Evolutionary conservation across 2,329 filamentous ascomycete species (phyloP), one percentile per base, ranked within the genome.

Genomic region (Penicillium sp.): DNA sequence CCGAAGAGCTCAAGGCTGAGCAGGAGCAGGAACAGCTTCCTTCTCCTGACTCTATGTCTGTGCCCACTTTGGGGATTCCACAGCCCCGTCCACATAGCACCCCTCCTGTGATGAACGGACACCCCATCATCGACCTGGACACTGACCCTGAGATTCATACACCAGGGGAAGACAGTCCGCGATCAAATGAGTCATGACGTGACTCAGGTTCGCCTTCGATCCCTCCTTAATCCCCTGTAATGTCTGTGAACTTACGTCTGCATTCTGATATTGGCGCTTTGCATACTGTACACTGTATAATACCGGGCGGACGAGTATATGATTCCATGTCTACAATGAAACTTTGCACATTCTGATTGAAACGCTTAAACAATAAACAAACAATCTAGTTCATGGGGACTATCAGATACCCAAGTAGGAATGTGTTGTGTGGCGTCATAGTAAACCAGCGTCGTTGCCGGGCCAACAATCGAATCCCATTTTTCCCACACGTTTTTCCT

Each of bases 381-480:
- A 49, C 13, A 14, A 6, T 27, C 24, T 27, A 27, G 24, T 27
- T 6, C 24, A 27, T 27, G 6, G 3, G 24, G 24, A 27, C 24
- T 27, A 27, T 27, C 24, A 27, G 24, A 27, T 27, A 27, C 24
- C 24, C 24, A 27, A 27, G 5, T 21, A 27, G 47, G 36, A 42
- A 40, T 40, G 38, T 40, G 36, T 38, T 52, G 42, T 58, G 45
- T 47, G 49, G 51, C 44, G 57, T 57, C 46, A 49, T 47, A 42
- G 18, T 31, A 7, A 16, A 34, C 4, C n/a, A n/a, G n/a, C n/a
- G n/a, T 34, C 10, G 72, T 75, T 75, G 73, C 72, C 67, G 56
- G 61, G 69, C 60, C 71, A 74, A 75, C 72, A 74, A 75, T 75
- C 73, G 56, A 60, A 47, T 57, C 55, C 55, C 58, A 59, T 64